Evolutionary conservation across 768 basidiomycete genomes (phyloP).

Genomic region (Russula sp.): DNA sequence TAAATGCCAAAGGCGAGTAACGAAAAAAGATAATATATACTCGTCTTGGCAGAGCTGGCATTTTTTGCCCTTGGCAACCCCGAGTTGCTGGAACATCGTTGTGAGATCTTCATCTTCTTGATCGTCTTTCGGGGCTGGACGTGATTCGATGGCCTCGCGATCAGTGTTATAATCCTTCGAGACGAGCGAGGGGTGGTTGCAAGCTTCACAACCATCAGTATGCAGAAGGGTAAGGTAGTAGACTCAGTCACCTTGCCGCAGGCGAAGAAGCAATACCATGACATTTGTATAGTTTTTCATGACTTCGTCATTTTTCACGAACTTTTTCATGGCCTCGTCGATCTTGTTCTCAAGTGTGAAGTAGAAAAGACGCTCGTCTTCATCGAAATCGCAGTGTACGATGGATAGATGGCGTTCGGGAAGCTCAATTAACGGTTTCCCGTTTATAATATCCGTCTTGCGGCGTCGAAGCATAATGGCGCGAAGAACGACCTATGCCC

Average conservation of each 20-base stretch:
- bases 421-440: constrained; percentile 77
- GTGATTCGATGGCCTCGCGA: constrained; percentile 71
- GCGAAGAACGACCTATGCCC: constrained; percentile 65
- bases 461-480: constrained; percentile 86
- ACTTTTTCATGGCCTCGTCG: constrained; percentile 53
- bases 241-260: constrained; percentile 71
- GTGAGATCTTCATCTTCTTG: constrained; percentile 69
- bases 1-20: neutral
- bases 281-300: constrained; percentile 66
- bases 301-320: constrained; percentile 51
- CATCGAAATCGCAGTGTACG: constrained; percentile 73
- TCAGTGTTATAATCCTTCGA: constrained; percentile 73
- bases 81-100: constrained; percentile 66
- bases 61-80: constrained; percentile 54
- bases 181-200: constrained; percentile 84
- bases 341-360: constrained; percentile 64
- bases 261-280: constrained; percentile 67
- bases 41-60: constrained; percentile 74
- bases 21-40: constrained; percentile 49
- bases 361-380: constrained; percentile 79
- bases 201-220: constrained; percentile 50
- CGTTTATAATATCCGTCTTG: constrained; percentile 70
- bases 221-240: neutral
- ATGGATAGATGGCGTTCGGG: constrained; percentile 71
- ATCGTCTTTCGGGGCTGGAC: constrained; percentile 48